Conservation (phyloP, 106 monocot genomes). For the Phalaenopsis equestris region DNA sequence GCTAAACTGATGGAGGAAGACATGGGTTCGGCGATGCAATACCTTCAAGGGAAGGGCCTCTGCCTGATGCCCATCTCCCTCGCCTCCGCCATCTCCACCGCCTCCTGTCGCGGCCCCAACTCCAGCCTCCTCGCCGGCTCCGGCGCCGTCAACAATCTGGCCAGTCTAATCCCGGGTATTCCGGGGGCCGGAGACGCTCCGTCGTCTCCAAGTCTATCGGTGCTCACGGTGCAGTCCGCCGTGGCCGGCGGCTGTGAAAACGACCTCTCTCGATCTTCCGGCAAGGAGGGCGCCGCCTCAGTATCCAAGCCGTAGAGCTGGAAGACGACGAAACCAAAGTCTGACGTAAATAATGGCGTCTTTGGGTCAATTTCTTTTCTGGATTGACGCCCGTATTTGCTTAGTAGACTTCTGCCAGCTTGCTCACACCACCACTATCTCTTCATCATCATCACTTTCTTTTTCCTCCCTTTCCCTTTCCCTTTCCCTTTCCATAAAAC, state of each 20-base stretch:
- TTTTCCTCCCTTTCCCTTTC: background rate
- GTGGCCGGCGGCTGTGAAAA: constrained; percentile 22
- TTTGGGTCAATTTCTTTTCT: too few relatives aligned
- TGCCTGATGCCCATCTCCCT: constrained; percentile 95
- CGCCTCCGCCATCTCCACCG: constrained; percentile 78
- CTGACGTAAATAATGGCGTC: background rate
- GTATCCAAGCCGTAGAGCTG: background rate
- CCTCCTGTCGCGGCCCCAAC: constrained; percentile 25
- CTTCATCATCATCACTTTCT: background rate
- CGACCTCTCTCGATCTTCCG: constrained; percentile 1
- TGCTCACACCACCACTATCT: background rate
- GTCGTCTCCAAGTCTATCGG: constrained; percentile 53
- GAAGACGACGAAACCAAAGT: background rate
- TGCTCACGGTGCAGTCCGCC: constrained; percentile 60
- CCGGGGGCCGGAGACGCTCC: constrained; percentile 18
- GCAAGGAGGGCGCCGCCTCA: constrained; percentile 41
- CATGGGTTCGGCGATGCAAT: constrained; percentile 94
- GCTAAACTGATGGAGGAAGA: constrained; percentile 91
- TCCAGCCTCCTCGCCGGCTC: background rate
- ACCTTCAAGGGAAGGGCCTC: constrained; percentile 82
- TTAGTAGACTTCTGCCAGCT: too few relatives aligned
- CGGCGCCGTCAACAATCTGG: background rate
- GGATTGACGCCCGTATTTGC: too few relatives aligned
- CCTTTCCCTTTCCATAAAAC: background rate
- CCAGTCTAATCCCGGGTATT: background rate